Evolutionary conservation across 2,329 filamentous ascomycete species (phyloP), one percentile per base, ranked within the genome.

Genomic region (Phialophora macrospora): DNA sequence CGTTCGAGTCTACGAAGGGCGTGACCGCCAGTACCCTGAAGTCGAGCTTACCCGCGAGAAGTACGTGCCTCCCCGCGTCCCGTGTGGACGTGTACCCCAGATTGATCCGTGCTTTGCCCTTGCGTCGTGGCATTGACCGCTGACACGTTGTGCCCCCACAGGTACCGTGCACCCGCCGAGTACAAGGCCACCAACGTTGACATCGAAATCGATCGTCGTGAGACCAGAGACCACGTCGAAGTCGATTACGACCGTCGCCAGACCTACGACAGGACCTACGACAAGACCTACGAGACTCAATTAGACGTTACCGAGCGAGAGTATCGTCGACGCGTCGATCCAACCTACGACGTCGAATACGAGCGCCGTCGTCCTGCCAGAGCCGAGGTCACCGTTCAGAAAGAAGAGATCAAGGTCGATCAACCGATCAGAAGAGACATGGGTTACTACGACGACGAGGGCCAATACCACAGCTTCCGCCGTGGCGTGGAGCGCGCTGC

Each of bases 371-470:
- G 58, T 44, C 58, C 58, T 17, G 30, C 34, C 9, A 22, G 38
- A 65, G 71, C 73, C 49, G 73, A 76, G 72, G 76, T 74, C 72
- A 75, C 62, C 71, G 70, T 73, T 65, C 56, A 75, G 57, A 75
- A 75, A 71, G 73, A 77, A 72, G 76, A 85, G 73, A 80, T 85
- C 74, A 81, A 80, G 76, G 81, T 84, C 79, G 77, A 82, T 70
- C 75, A 77, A 69, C 75, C 78, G 66, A 79, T 84, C 75, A 87
- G 88, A 76, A 60, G 62, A 65, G 67, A 68, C 55, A 91, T 91
- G 88, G 88, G 88, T 84, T 91, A 90, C 83, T 90, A 90, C 88
- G 88, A 90, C 86, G 86, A 90, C 82, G 87, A 90, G 79, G 88
- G 88, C 77, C 85, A 90, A 73, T 90, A 90, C 81, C 88, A 90